Conservation (phyloP, 2,329 filamentous ascomycete species). For the Cytospora mali region DNA sequence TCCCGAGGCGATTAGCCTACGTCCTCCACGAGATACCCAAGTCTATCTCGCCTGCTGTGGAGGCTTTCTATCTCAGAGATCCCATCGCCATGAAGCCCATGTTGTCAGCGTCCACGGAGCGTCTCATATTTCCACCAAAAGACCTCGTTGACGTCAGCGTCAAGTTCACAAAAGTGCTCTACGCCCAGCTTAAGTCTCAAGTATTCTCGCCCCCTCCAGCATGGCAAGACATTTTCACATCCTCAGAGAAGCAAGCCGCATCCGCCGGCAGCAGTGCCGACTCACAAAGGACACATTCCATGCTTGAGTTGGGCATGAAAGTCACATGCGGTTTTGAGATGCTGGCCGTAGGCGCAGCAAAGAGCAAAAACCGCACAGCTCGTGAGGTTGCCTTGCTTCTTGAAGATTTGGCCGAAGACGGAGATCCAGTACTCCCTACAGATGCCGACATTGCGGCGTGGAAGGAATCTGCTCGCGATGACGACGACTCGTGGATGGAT, state of each 20-base stretch:
- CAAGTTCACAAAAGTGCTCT: constrained; percentile 85
- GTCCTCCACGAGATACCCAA: constrained; percentile 75
- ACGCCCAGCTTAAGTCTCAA: constrained; percentile 87
- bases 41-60: constrained; percentile 79
- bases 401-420: constrained; percentile 73
- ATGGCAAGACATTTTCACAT: constrained; percentile 47
- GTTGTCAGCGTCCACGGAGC: constrained; percentile 50
- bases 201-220: constrained; percentile 68
- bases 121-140: constrained; percentile 68
- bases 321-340: constrained; percentile 90
- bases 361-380: constrained; percentile 68
- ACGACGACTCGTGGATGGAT: constrained; percentile 89
- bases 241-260: constrained; percentile 27
- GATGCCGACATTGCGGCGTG: constrained; percentile 74
- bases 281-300: constrained; percentile 38
- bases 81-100: constrained; percentile 73
- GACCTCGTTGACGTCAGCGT: constrained; percentile 81
- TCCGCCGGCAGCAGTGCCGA: constrained; percentile 24
- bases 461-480: constrained; percentile 64
- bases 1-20: constrained; percentile 82
- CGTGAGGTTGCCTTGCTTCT: constrained; percentile 77
- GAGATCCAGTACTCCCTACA: constrained; percentile 66
- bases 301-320: constrained; percentile 82
- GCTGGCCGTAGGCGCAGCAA: constrained; percentile 68
- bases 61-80: constrained; percentile 91